Base-by-base conservation (phyloP, 768 basidiomycete genomes). In the Auriscalpium microsporum region DNA sequence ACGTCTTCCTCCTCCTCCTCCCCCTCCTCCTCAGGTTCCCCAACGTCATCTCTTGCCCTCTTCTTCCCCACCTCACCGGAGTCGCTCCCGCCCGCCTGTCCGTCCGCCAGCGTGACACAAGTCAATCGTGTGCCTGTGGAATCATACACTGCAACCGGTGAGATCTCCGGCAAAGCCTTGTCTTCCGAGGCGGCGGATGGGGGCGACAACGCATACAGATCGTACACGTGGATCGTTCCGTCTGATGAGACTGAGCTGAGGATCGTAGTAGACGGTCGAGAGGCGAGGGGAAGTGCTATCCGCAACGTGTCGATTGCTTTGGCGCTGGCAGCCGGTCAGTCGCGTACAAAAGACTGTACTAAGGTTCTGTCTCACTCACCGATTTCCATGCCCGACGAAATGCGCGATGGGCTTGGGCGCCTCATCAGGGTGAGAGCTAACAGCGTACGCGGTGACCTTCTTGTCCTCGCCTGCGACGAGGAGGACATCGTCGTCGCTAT, bases 381-480 rank as follows among this genome's bases (percentile, higher is more conserved):
- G 82, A 69, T 95, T 96, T 13, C 74, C 70, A 65, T 97, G 95
- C 0, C 96, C 95, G 0, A 80, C 68, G 70, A 94, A 73, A 54
- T 81, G 72, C 6, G 87, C 90, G 28, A 89, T 72, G n/a, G 91
- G 69, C 8, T 64, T 73, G 1, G 88, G 87, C 2, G 72, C 53
- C 6, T 63, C 65, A 8, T 75, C 68, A 3, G 68, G 67, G 54
- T 82, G 76, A 13, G 71, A 64, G 4, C 75, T 73, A 34, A 90
- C 58, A 48, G 79, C 77, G 70, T 94, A 97, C 10, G 94, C 72
- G 1, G 92, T 80, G 2, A 91, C 73, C 63, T 89, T 89, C 61
- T 87, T 92, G 67, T 97, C 93, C 71, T 99, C 96, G 6, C 87
- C 93, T 2, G 82, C 89, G 8, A 84, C 90, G 50, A 95, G 75